Percentiles rank a stretch among this genome's conserved stretches.
Conservation (phyloP, 2,329 filamentous ascomycete genomes). For the Neocucurbitaria cava region DNA sequence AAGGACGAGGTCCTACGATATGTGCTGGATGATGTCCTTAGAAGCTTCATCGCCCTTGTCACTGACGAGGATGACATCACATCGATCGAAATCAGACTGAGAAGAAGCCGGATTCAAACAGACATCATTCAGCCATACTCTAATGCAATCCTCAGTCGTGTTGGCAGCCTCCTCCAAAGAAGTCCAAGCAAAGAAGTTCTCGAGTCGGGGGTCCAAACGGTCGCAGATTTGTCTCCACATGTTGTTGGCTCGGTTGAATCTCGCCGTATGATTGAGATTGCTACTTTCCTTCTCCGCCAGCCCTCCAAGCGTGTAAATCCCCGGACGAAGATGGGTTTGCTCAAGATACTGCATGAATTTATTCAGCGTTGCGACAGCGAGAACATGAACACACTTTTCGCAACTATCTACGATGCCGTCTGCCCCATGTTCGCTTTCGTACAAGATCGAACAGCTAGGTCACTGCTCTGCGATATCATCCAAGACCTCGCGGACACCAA, state of each 20-base stretch:
- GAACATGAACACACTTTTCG: slow-evolving; percentile 64
- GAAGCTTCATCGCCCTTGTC: slow-evolving; percentile 40
- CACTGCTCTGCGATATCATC: slow-evolving; percentile 76
- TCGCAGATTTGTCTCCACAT: slow-evolving; percentile 70
- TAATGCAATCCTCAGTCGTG: slow-evolving; percentile 65
- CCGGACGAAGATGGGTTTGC: slow-evolving; percentile 79
- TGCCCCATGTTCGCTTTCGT: slow-evolving; percentile 90
- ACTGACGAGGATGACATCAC: slow-evolving; percentile 8
- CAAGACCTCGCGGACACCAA: slow-evolving; percentile 72
- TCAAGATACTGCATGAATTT: slow-evolving; percentile 83
- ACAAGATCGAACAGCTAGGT: slow-evolving; percentile 78
- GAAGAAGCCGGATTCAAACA: slow-evolving; percentile 50
- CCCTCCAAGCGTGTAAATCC: slow-evolving; percentile 84
- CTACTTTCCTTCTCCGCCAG: slow-evolving; percentile 81
- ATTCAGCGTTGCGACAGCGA: slow-evolving; percentile 69
- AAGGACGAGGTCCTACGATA: slow-evolving; percentile 89
- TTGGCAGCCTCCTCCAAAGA: slow-evolving; percentile 62
- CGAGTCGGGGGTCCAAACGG: slow-evolving; percentile 77
- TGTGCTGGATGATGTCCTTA: slow-evolving; percentile 77
- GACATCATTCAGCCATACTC: slow-evolving; percentile 69
- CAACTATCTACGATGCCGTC: slow-evolving; percentile 74
- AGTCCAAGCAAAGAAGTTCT: slow-evolving; percentile 75
- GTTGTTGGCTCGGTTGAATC: slow-evolving; percentile 62
- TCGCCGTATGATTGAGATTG: slow-evolving; percentile 78
- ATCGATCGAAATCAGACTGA: slow-evolving; percentile 61